phyloP scores from a whole-genome alignment of 1,284 basidiomycete genomes.

The Trichosporon faecale region DNA sequence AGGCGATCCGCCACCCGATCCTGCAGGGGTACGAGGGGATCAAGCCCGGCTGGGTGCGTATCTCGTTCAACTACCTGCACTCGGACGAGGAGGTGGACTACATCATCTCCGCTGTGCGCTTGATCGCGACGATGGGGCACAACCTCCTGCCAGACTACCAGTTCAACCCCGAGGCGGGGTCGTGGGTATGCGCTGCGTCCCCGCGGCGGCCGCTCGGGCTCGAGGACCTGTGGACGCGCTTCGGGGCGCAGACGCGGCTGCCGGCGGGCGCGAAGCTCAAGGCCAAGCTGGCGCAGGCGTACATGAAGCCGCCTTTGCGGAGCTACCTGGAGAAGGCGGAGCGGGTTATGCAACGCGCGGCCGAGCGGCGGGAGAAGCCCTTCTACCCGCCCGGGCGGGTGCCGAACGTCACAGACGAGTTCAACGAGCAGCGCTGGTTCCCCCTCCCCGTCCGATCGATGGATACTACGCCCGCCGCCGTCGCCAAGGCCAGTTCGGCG shows the following conservation, averaged over 20 bases:
- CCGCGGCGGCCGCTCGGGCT: background rate
- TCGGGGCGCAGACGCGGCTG: background rate
- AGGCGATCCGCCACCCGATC: background rate
- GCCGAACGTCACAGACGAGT: background rate
- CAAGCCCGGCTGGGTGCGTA: conserved; percentile 15
- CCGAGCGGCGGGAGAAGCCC: background rate
- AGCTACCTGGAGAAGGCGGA: background rate
- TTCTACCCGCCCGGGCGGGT: background rate
- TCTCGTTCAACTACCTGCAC: conserved; percentile 17
- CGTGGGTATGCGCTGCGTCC: background rate
- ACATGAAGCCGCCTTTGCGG: background rate
- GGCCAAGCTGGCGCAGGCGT: background rate
- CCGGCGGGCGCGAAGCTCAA: background rate
- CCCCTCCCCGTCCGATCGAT: background rate
- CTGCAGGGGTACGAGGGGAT: background rate
- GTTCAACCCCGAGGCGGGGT: conserved; percentile 9
- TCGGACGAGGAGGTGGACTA: conserved; percentile 9
- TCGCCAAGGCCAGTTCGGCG: background rate
- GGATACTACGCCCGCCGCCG: background rate
- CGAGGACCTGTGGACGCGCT: background rate
- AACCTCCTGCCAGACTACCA: conserved; percentile 14
- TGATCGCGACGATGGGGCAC: conserved; percentile 13
- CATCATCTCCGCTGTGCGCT: conserved; percentile 14
- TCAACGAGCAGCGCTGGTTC: background rate
- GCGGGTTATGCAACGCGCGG: background rate